These are phyloP conservation scores for Aquilaria malaccensis DNA, from an alignment of 345 rosid species.

Conservation along the genomic window DNA sequence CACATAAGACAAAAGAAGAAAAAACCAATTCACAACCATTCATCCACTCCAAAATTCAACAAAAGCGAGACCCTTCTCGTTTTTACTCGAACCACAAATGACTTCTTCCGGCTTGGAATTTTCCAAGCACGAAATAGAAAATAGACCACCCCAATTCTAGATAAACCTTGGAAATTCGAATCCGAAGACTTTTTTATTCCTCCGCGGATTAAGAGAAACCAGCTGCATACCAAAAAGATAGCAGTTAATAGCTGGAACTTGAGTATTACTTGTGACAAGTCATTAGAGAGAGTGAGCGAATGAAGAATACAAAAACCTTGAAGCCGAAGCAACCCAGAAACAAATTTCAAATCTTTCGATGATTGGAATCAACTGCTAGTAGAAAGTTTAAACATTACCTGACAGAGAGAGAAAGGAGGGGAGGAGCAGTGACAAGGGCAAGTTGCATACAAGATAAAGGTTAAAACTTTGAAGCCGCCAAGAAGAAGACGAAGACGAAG, in stretches of 20 bases:
- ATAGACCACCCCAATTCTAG: neutral
- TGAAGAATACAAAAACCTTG: neutral
- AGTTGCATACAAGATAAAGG: constrained; percentile 8
- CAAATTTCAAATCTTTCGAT: no score
- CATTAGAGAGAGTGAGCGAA: neutral
- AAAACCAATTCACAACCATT: no score
- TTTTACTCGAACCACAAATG: no score
- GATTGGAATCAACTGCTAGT: neutral
- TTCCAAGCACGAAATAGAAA: neutral
- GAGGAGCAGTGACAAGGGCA: neutral
- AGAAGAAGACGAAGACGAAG: no score
- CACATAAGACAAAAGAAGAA: no score
- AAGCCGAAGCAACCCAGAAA: constrained; percentile 3
- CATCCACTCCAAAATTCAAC: no score
- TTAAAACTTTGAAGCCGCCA: no score
- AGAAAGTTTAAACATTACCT: neutral
- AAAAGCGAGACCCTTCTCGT: no score
- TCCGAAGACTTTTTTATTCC: constrained; percentile 1
- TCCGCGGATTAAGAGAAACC: constrained; percentile 2
- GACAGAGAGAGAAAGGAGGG: neutral
- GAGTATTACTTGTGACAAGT: constrained; percentile 6
- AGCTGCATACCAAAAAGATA: neutral
- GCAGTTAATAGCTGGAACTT: neutral
- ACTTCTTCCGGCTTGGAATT: no score
- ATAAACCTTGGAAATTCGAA: neutral